These are phyloP conservation scores for Puccinia brachypodii DNA, from an alignment of 1,284 basidiomycete genomes.

Conservation along the genomic window DNA sequence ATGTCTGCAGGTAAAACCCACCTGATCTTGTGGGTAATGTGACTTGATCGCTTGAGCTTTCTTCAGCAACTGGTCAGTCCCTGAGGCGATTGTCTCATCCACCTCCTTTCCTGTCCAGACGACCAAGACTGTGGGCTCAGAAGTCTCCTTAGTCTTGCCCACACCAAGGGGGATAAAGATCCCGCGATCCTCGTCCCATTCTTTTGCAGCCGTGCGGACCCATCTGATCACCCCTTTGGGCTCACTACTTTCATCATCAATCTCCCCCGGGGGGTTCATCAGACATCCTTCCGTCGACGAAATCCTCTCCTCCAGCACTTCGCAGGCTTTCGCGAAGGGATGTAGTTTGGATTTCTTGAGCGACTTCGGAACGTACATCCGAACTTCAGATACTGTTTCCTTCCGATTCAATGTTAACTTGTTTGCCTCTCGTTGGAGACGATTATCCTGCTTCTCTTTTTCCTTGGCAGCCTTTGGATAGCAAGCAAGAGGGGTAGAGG, in stretches of 20 bases:
- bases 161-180: constrained; percentile 2
- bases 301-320: constrained; percentile 21
- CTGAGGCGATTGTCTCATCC: constrained; percentile 17
- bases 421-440: constrained; percentile 16
- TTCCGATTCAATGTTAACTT: constrained; percentile 23
- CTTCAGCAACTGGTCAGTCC: not conserved
- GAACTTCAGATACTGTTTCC: constrained; percentile 27
- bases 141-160: constrained; percentile 2
- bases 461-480: constrained; percentile 18
- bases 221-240: constrained; percentile 11
- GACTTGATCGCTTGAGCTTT: constrained; percentile 24
- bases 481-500: not conserved
- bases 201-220: constrained; percentile 16
- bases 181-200: constrained; percentile 27
- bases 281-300: not conserved
- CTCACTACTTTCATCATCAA: constrained; percentile 12
- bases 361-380: constrained; percentile 9
- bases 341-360: constrained; percentile 9
- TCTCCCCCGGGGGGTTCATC: not conserved
- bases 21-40: constrained; percentile 26
- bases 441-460: constrained; percentile 4
- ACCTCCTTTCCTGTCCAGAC: constrained; percentile 35
- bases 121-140: constrained; percentile 2
- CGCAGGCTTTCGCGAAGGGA: constrained; percentile 20
- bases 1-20: not conserved